Percentiles rank a stretch among this genome's conserved stretches.
These are phyloP conservation scores for Penicillium griseofulvum DNA, from an alignment of 2,329 filamentous ascomycete species.

Conservation along the genomic window DNA sequence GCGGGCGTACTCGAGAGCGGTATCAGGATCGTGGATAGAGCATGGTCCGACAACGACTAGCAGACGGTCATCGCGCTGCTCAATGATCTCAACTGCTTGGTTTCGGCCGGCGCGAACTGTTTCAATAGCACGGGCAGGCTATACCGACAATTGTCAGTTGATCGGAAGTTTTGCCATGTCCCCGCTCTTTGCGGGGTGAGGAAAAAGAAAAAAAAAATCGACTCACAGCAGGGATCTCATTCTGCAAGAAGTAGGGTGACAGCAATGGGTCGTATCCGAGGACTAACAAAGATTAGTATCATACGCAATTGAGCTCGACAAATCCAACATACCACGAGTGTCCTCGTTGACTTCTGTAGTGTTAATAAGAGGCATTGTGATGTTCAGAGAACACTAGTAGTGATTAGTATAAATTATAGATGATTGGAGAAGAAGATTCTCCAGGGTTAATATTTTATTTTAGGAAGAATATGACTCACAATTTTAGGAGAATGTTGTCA, in stretches of 20 bases:
- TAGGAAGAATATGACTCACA: slow-evolving; percentile 6
- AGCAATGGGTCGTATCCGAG: slow-evolving; percentile 92
- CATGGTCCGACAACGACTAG: slow-evolving; percentile 94
- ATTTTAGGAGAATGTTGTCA: not conserved
- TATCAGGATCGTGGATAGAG: slow-evolving; percentile 90
- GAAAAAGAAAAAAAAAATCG: slow-evolving; percentile 53
- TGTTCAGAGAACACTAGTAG: slow-evolving; percentile 1
- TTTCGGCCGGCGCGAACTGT: slow-evolving; percentile 46
- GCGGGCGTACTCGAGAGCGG: slow-evolving; percentile 82
- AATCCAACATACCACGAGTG: slow-evolving; percentile 42
- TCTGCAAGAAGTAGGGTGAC: slow-evolving; percentile 79
- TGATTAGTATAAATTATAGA: slow-evolving; percentile 2
- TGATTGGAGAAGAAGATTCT: not conserved
- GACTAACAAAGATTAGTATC: slow-evolving; percentile 54
- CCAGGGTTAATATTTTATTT: not conserved
- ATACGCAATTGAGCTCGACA: not conserved
- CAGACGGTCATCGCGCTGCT: slow-evolving; percentile 74
- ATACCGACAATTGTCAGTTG: slow-evolving; percentile 14
- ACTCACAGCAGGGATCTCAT: slow-evolving; percentile 70
- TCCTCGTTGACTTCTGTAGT: slow-evolving; percentile 45
- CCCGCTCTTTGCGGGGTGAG: slow-evolving; percentile 64
- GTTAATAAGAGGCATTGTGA: slow-evolving; percentile 46
- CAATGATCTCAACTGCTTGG: slow-evolving; percentile 71
- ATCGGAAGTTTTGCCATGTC: slow-evolving; percentile 53
- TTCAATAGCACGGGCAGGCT: slow-evolving; percentile 42